Conservation (phyloP, 2,329 filamentous ascomycete species). For the Bretziella fagacearum region DNA sequence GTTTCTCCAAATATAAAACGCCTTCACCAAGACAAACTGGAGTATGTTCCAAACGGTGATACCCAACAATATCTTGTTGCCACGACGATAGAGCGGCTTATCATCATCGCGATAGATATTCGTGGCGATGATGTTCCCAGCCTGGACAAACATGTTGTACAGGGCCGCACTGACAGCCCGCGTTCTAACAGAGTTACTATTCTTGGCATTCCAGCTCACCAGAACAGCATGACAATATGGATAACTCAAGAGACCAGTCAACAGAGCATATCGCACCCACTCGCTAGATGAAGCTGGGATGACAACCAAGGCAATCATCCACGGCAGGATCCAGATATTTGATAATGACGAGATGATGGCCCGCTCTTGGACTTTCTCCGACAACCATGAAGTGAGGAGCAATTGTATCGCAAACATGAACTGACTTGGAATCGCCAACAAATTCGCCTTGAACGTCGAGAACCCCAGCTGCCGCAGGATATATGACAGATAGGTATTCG, state of each 20-base stretch:
- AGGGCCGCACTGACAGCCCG: slow-evolving; percentile 30
- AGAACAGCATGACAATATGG: slow-evolving; percentile 33
- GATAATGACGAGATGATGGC: slow-evolving; percentile 28
- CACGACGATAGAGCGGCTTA: slow-evolving; percentile 32
- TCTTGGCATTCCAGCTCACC: slow-evolving; percentile 30
- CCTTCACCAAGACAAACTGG: slow-evolving; percentile 28
- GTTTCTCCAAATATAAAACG: slow-evolving; percentile 32
- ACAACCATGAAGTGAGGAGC: slow-evolving; percentile 29
- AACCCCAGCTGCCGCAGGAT: slow-evolving; percentile 28
- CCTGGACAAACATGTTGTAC: slow-evolving; percentile 33
- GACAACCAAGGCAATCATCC: slow-evolving; percentile 28
- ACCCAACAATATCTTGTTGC: slow-evolving; percentile 32
- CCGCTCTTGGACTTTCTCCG: slow-evolving; percentile 28
- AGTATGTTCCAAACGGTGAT: slow-evolving; percentile 32
- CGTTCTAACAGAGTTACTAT: slow-evolving; percentile 32
- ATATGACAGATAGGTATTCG: slow-evolving; percentile 29
- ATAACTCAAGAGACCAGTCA: slow-evolving; percentile 27
- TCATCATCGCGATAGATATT: slow-evolving; percentile 41
- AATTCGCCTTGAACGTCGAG: slow-evolving; percentile 29
- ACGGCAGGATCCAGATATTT: slow-evolving; percentile 35
- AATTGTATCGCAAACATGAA: slow-evolving; percentile 31
- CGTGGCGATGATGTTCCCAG: slow-evolving; percentile 26
- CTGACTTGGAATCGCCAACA: slow-evolving; percentile 29
- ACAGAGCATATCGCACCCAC: slow-evolving; percentile 28
- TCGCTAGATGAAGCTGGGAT: slow-evolving; percentile 23